phyloP scores from a whole-genome alignment of 2,329 filamentous ascomycete species.

The Fonsecaea nubica region DNA sequence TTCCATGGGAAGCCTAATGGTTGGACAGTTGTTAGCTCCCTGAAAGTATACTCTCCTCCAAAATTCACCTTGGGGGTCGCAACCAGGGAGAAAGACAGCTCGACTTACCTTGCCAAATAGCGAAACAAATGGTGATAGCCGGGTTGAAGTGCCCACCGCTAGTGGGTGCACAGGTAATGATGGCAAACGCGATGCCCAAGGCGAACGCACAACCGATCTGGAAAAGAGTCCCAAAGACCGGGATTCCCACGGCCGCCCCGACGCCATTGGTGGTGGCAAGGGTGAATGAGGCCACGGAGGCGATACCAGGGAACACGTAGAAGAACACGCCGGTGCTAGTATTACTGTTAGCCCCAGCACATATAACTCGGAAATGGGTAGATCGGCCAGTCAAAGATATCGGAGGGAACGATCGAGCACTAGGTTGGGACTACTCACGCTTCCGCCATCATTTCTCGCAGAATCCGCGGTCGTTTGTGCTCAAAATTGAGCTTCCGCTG shows the following conservation, averaged over 20 bases:
- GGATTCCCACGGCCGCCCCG: conserved; percentile 44
- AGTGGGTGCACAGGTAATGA: conserved; percentile 62
- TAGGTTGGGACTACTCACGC: conserved; percentile 41
- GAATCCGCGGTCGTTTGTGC: conserved; percentile 58
- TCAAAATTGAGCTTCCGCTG: conserved; percentile 64
- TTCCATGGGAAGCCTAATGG: conserved; percentile 59
- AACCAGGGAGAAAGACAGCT: neutral
- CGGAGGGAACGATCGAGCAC: neutral
- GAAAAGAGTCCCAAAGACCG: conserved; percentile 59
- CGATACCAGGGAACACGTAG: conserved; percentile 59
- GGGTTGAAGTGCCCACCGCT: conserved; percentile 65
- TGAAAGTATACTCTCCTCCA: neutral
- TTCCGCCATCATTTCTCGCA: conserved; percentile 64
- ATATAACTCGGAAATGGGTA: neutral
- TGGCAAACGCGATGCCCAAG: conserved; percentile 64
- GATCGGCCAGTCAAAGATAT: neutral
- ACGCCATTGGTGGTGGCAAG: conserved; percentile 48
- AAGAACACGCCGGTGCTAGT: conserved; percentile 61
- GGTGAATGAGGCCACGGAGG: conserved; percentile 60
- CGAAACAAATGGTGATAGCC: conserved; percentile 55
- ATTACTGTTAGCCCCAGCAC: neutral
- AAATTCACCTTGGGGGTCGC: neutral
- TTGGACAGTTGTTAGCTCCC: neutral
- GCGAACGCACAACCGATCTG: conserved; percentile 64
- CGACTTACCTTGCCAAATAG: conserved; percentile 57